Percentiles rank a stretch among this genome's conserved stretches.
Evolutionary conservation across 345 rosid genomes (phyloP).

Genomic region (Hirschfeldia incana): DNA sequence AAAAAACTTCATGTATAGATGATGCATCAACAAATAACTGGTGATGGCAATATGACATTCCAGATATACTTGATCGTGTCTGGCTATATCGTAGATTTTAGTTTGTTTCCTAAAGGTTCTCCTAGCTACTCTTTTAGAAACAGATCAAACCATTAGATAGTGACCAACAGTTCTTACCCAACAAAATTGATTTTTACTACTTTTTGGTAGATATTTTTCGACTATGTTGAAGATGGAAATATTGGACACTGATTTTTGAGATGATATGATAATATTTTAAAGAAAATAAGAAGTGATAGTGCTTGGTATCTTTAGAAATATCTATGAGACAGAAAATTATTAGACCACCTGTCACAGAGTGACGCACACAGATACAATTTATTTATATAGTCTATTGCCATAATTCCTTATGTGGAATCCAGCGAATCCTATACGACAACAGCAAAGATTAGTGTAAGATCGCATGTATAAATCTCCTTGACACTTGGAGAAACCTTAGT

Average conservation of each 20-base stretch:
- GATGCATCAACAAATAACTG: neutral
- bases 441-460: slow-evolving; percentile 39
- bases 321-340: neutral
- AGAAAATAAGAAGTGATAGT: neutral
- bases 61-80: neutral
- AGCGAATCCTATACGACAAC: slow-evolving; percentile 44
- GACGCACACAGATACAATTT: slow-evolving; percentile 43
- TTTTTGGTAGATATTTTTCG: slow-evolving; percentile 5
- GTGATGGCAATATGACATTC: neutral
- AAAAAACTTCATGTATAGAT: neutral
- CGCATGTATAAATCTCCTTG: slow-evolving; percentile 39
- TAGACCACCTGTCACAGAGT: slow-evolving; percentile 54
- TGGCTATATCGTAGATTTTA: neutral
- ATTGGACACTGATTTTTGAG: neutral
- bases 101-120: neutral
- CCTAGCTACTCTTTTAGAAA: neutral
- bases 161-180: slow-evolving; percentile 9
- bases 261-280: neutral
- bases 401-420: slow-evolving; percentile 55
- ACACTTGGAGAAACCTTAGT: slow-evolving; percentile 49
- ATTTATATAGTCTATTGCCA: slow-evolving; percentile 39
- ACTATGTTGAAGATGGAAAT: slow-evolving; percentile 19
- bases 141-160: neutral
- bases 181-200: neutral
- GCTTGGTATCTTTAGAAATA: slow-evolving; percentile 19